Percentiles rank a stretch among this genome's conserved stretches.
These are phyloP conservation scores for Chaetomium sp. DNA, from an alignment of 2,329 filamentous ascomycete genomes.

Conservation along the genomic window DNA sequence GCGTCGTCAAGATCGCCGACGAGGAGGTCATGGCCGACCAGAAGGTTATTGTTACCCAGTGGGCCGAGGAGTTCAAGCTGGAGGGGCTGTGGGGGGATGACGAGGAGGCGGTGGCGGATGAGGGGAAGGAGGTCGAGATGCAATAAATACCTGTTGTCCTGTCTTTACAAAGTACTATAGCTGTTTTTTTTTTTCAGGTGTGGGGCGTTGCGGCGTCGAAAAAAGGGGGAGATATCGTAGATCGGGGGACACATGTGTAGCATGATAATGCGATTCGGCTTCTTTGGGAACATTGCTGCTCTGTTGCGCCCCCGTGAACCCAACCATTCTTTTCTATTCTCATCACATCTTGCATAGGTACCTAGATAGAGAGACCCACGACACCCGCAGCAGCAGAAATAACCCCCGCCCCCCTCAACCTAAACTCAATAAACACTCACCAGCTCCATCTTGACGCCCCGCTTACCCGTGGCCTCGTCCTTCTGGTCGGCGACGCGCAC, in stretches of 20 bases:
- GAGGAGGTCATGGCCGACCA: slow-evolving; percentile 62
- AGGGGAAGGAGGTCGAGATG: slow-evolving; percentile 51
- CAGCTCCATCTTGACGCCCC: slow-evolving; percentile 78
- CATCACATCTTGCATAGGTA: background rate
- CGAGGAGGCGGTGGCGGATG: slow-evolving; percentile 36
- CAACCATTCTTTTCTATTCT: background rate
- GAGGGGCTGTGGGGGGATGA: slow-evolving; percentile 86
- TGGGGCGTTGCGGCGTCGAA: slow-evolving; percentile 27
- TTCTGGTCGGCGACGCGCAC: slow-evolving; percentile 90
- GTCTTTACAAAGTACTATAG: background rate
- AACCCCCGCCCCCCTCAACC: too few species aligned
- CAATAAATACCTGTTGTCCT: slow-evolving; percentile 44
- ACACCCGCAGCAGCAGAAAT: background rate
- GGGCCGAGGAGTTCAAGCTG: slow-evolving; percentile 93
- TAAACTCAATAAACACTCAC: slow-evolving; percentile 41
- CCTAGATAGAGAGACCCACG: background rate
- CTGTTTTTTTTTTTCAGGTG: background rate
- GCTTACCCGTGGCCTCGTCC: slow-evolving; percentile 94
- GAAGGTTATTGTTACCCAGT: slow-evolving; percentile 87
- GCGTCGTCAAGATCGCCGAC: slow-evolving; percentile 40
- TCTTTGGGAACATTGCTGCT: background rate
- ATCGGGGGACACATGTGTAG: background rate
- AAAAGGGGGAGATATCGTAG: slow-evolving; percentile 12
- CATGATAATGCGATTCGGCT: background rate
- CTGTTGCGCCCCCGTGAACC: background rate